Evolutionary conservation across 2,329 filamentous ascomycete species (phyloP).

Genomic region (Lachnellula suecica): DNA sequence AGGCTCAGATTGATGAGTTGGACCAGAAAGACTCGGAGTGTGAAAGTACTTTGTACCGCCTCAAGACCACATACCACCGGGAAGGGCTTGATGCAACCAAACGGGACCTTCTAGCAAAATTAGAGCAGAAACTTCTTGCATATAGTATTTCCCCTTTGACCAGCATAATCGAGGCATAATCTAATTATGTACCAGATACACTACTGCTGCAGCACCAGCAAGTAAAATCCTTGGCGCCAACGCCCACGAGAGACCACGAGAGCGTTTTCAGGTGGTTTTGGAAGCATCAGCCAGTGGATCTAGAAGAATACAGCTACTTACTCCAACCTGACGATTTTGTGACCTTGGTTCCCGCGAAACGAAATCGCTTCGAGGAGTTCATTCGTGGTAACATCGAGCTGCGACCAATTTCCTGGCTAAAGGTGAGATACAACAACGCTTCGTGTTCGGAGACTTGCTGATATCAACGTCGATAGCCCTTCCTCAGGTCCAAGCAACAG

Average conservation of each 20-base stretch:
- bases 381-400: conserved; percentile 6
- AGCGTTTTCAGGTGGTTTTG: conserved; percentile 16
- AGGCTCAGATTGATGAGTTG: conserved; percentile 1
- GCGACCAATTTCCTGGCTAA: conserved; percentile 7
- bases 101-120: neutral
- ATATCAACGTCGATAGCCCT: neutral
- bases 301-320: conserved; percentile 6
- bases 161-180: neutral
- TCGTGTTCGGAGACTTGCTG: neutral
- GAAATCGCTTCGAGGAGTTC: conserved; percentile 8
- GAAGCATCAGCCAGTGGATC: conserved; percentile 8
- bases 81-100: conserved; percentile 10
- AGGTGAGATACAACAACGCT: conserved; percentile 1
- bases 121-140: conserved; percentile 5
- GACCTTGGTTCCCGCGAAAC: conserved; percentile 1
- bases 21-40: conserved; percentile 7
- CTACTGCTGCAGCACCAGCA: conserved; percentile 3
- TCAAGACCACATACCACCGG: conserved; percentile 8
- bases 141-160: conserved; percentile 5
- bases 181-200: neutral
- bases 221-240: conserved; percentile 1
- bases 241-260: conserved; percentile 10
- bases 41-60: neutral
- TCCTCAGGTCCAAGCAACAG: conserved; percentile 1
- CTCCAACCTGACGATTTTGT: conserved; percentile 12